These are phyloP conservation scores for Barnettozyma pratensis DNA, from an alignment of 805 yeast species.

Conservation along the genomic window DNA sequence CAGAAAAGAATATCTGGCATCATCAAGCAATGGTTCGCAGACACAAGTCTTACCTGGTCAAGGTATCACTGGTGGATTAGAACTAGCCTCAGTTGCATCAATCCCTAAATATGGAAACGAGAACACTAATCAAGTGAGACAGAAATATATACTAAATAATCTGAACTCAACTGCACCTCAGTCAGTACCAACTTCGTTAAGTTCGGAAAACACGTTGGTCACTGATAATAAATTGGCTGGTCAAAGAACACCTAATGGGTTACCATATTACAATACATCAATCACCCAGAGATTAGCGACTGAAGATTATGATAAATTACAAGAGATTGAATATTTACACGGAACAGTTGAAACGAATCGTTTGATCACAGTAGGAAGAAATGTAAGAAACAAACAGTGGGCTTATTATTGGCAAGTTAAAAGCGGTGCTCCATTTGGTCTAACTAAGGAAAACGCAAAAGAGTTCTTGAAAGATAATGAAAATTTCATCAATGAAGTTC, in stretches of 20 bases:
- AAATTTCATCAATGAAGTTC: conserved; percentile 27
- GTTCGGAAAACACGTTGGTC: conserved; percentile 22
- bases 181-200: conserved; percentile 11
- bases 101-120: conserved; percentile 20
- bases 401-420: conserved; percentile 40
- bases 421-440: conserved; percentile 34
- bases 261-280: conserved; percentile 35
- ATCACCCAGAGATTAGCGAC: conserved; percentile 25
- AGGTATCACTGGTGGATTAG: conserved; percentile 26
- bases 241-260: conserved; percentile 32
- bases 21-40: conserved; percentile 16
- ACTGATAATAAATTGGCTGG: conserved; percentile 15
- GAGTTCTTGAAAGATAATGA: conserved; percentile 26
- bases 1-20: conserved; percentile 19
- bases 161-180: conserved; percentile 8
- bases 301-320: conserved; percentile 33
- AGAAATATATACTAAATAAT: conserved; percentile 12
- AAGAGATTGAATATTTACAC: conserved; percentile 44
- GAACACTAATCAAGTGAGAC: conserved; percentile 8
- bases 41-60: conserved; percentile 26
- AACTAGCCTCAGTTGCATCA: conserved; percentile 19
- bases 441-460: conserved; percentile 22
- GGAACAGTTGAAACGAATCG: conserved; percentile 43
- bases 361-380: conserved; percentile 37
- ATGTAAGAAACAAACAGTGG: conserved; percentile 43